phyloP scores from a whole-genome alignment of 768 basidiomycete genomes.

The Dentipellis fragilis region DNA sequence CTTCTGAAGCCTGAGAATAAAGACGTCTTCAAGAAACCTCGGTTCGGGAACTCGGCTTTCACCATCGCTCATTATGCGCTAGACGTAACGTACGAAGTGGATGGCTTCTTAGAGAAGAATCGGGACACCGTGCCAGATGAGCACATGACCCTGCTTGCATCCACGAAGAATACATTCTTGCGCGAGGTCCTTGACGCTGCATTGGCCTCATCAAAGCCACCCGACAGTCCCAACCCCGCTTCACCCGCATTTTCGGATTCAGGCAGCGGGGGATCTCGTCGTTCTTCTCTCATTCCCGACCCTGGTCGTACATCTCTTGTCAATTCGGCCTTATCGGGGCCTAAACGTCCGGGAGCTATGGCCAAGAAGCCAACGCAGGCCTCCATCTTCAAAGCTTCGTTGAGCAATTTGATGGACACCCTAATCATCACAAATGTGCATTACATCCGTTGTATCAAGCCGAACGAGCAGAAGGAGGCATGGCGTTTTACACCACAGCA shows the following conservation, averaged over 20 bases:
- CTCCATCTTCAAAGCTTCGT: constrained; percentile 94
- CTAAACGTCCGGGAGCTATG: constrained; percentile 57
- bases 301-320: constrained; percentile 73
- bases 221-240: constrained; percentile 59
- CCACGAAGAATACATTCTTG: constrained; percentile 86
- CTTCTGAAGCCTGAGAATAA: constrained; percentile 80
- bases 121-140: constrained; percentile 98
- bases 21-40: constrained; percentile 91
- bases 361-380: constrained; percentile 94
- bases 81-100: constrained; percentile 97
- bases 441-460: constrained; percentile 99
- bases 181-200: constrained; percentile 92
- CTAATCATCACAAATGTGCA: constrained; percentile 96
- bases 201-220: constrained; percentile 57
- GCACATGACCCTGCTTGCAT: constrained; percentile 80
- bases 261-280: constrained; percentile 65
- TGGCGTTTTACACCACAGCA: constrained; percentile 97
- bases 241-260: constrained; percentile 76
- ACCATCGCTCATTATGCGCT: constrained; percentile 97
- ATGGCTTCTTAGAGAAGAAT: constrained; percentile 98
- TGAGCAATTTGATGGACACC: constrained; percentile 93
- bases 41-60: constrained; percentile 96
- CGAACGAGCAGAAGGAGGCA: constrained; percentile 90
- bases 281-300: constrained; percentile 80
- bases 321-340: constrained; percentile 32